Conservation (phyloP, 2,329 filamentous ascomycete species). For the Aspergillus ruber region DNA sequence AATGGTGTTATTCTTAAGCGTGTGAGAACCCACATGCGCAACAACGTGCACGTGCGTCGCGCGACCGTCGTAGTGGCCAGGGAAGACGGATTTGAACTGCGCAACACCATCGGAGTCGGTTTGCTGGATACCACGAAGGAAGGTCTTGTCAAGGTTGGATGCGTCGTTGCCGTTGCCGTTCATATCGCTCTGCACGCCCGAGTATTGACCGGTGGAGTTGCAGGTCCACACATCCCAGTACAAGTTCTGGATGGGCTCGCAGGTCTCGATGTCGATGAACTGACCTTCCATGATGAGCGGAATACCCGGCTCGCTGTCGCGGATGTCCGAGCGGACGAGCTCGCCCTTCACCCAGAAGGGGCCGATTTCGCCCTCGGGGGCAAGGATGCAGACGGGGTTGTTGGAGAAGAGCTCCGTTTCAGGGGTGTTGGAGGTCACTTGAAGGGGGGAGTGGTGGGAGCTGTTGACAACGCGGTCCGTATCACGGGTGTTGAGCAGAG, state of each 20-base stretch:
- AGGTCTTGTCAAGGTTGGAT: slow-evolving; percentile 33
- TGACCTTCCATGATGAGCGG: slow-evolving; percentile 35
- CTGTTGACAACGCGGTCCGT: slow-evolving; percentile 29
- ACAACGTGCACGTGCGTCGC: slow-evolving; percentile 26
- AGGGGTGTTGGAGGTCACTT: slow-evolving; percentile 13
- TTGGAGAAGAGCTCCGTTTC: slow-evolving; percentile 19
- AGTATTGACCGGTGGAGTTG: slow-evolving; percentile 27
- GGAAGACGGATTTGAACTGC: slow-evolving; percentile 37
- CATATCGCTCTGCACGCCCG: slow-evolving; percentile 18
- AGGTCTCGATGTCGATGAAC: slow-evolving; percentile 35
- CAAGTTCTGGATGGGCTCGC: slow-evolving; percentile 30
- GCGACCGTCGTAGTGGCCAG: slow-evolving; percentile 39
- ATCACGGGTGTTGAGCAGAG: slow-evolving; percentile 22
- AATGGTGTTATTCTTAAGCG: slow-evolving; percentile 31
- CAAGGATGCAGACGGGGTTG: slow-evolving; percentile 40
- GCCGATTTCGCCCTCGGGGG: slow-evolving; percentile 42
- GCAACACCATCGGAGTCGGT: slow-evolving; percentile 38
- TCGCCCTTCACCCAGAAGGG: slow-evolving; percentile 45
- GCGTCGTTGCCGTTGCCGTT: slow-evolving; percentile 22
- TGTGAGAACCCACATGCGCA: slow-evolving; percentile 21
- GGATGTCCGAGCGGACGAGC: slow-evolving; percentile 30
- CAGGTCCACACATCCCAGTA: slow-evolving; percentile 33
- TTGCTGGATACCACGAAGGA: slow-evolving; percentile 39
- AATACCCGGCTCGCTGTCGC: slow-evolving; percentile 30
- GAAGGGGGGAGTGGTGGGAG: slow-evolving; percentile 29